Evolutionary conservation across 768 basidiomycete genomes (phyloP).

Genomic region (Pisolithus tinctorius): DNA sequence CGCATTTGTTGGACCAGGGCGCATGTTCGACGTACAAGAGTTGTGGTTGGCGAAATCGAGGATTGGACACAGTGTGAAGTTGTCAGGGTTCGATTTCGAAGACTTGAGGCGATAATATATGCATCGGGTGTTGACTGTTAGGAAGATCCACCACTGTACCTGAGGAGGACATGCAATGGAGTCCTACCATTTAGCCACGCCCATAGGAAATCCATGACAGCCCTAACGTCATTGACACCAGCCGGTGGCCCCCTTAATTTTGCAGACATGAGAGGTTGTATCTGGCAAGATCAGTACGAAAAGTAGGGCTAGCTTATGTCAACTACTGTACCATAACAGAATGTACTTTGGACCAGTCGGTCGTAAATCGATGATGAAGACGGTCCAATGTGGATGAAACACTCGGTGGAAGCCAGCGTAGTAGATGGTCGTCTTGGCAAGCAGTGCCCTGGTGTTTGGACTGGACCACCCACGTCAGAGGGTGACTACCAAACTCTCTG

Average conservation of each 20-base stretch:
- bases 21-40: conserved; percentile 34
- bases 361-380: conserved; percentile 42
- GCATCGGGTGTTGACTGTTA: conserved; percentile 85
- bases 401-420: conserved; percentile 44
- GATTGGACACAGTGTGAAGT: conserved; percentile 82
- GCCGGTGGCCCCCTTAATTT: not conserved
- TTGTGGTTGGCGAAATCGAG: conserved; percentile 89
- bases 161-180: conserved; percentile 1
- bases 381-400: conserved; percentile 34
- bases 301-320: not conserved
- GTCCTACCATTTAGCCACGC: conserved; percentile 83
- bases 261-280: not conserved
- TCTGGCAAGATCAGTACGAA: conserved; percentile 1
- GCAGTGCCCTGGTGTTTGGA: conserved; percentile 12
- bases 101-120: conserved; percentile 61
- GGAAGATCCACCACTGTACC: conserved; percentile 2
- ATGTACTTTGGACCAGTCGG: conserved; percentile 52
- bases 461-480: conserved; percentile 64
- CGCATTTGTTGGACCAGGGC: conserved; percentile 31
- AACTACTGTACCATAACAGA: conserved; percentile 44
- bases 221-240: conserved; percentile 4
- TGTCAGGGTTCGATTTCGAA: conserved; percentile 52
- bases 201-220: conserved; percentile 58
- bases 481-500: conserved; percentile 65
- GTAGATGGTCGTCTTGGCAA: conserved; percentile 22